Evolutionary conservation across 2,329 filamentous ascomycete species (phyloP).

Genomic region (Fusarium coicis): DNA sequence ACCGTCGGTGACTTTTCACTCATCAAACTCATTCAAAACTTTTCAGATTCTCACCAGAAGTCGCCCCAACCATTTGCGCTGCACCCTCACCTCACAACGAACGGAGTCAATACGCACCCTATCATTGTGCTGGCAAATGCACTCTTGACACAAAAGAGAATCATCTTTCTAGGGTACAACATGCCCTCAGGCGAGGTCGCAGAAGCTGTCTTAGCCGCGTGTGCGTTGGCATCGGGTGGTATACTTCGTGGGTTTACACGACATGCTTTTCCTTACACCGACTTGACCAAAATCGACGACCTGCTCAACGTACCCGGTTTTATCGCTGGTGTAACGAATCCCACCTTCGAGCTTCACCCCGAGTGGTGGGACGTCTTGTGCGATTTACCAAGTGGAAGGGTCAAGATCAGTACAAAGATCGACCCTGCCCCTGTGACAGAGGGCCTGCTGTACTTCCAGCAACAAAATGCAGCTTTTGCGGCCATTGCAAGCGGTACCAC

Average conservation of each 20-base stretch:
- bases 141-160: slow-evolving; percentile 92
- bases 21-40: slow-evolving; percentile 96
- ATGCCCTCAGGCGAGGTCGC: slow-evolving; percentile 95
- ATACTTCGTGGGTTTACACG: slow-evolving; percentile 93
- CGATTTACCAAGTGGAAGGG: slow-evolving; percentile 88
- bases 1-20: slow-evolving; percentile 98
- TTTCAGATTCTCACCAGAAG: slow-evolving; percentile 84
- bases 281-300: slow-evolving; percentile 97
- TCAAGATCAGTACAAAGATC: slow-evolving; percentile 93
- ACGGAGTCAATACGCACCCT: slow-evolving; percentile 88
- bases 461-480: slow-evolving; percentile 73
- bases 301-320: slow-evolving; percentile 95
- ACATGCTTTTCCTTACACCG: slow-evolving; percentile 97
- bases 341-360: slow-evolving; percentile 91
- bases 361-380: slow-evolving; percentile 99
- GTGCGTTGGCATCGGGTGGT: slow-evolving; percentile 90
- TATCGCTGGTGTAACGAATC: slow-evolving; percentile 97
- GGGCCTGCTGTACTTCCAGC: slow-evolving; percentile 87
- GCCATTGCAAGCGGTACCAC: slow-evolving; percentile 57
- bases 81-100: slow-evolving; percentile 93
- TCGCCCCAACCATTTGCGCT: slow-evolving; percentile 84
- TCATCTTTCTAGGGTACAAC: slow-evolving; percentile 96
- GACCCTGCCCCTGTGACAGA: slow-evolving; percentile 85
- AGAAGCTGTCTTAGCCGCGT: slow-evolving; percentile 97
- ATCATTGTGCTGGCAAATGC: slow-evolving; percentile 96